Percentiles rank a stretch among this genome's conserved stretches.
Evolutionary conservation across 2,329 filamentous ascomycete genomes (phyloP).

Genomic region (Neofusicoccum cordaticola): DNA sequence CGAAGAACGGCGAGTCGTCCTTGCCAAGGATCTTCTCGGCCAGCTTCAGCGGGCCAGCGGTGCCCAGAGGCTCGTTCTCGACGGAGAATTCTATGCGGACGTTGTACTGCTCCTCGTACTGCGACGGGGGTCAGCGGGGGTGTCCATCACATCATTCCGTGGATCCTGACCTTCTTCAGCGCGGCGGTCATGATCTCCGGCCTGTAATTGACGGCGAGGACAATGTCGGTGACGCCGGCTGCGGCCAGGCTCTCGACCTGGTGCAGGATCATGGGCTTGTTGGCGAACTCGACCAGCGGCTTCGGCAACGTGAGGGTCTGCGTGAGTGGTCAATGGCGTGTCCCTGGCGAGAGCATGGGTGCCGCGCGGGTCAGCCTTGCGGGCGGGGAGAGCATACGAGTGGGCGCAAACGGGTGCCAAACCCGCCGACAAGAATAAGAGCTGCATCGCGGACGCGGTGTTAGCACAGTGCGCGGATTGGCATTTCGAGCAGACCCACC

Average conservation of each 20-base stretch:
- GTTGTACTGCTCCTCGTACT: conserved; percentile 87
- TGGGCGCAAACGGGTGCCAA: conserved; percentile 95
- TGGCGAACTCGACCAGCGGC: conserved; percentile 95
- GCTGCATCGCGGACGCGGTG: conserved; percentile 51
- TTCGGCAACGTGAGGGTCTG: conserved; percentile 96
- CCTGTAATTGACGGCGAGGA: conserved; percentile 97
- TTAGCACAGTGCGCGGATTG: conserved; percentile 12
- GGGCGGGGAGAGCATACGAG: conserved; percentile 58
- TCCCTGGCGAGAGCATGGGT: conserved; percentile 23
- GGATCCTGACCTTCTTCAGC: conserved; percentile 70
- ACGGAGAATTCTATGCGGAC: conserved; percentile 97
- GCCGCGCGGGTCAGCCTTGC: conserved; percentile 19
- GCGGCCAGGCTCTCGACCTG: conserved; percentile 93
- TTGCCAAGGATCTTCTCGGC: conserved; percentile 89
- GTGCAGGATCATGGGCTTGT: conserved; percentile 99
- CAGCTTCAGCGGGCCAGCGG: conserved; percentile 91
- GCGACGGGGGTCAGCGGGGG: neutral
- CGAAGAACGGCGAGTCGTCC: conserved; percentile 93
- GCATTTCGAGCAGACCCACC: conserved; percentile 12
- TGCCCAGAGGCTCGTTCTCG: conserved; percentile 92
- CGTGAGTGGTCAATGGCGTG: conserved; percentile 26
- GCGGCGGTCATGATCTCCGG: conserved; percentile 97
- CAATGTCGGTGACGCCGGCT: conserved; percentile 94
- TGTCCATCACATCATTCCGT: neutral
- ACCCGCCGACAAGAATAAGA: conserved; percentile 98